Conservation (phyloP, 306 rosid species). For the Pueraria montana region DNA sequence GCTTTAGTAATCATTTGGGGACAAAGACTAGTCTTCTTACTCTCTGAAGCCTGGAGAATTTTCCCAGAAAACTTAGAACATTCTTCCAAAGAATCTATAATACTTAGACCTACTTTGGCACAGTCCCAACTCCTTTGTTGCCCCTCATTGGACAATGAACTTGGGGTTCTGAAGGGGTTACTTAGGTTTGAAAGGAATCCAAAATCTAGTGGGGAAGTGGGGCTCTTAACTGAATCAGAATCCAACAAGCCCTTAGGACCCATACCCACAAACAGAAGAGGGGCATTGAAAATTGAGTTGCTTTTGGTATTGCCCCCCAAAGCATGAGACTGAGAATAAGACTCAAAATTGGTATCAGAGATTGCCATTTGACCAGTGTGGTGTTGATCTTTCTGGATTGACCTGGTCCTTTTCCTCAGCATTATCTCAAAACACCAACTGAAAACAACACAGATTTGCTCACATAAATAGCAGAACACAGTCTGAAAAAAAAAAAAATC, state of each 20-base stretch:
- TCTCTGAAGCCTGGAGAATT: slow-evolving; percentile 63
- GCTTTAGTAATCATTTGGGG: slow-evolving; percentile 67
- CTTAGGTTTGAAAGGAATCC: slow-evolving; percentile 70
- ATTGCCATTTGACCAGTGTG: slow-evolving; percentile 53
- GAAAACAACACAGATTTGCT: slow-evolving; percentile 23
- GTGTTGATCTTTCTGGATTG: slow-evolving; percentile 67
- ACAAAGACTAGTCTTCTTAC: slow-evolving; percentile 67
- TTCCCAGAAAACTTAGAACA: slow-evolving; percentile 65
- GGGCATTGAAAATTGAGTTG: slow-evolving; percentile 69
- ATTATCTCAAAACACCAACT: slow-evolving; percentile 55
- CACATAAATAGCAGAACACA: neutral
- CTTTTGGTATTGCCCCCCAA: slow-evolving; percentile 56
- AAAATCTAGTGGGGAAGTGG: slow-evolving; percentile 85
- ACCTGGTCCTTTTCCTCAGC: slow-evolving; percentile 80
- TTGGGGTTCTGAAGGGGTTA: slow-evolving; percentile 59
- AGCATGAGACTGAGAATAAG: slow-evolving; percentile 48
- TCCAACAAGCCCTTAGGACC: slow-evolving; percentile 67
- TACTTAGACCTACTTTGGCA: slow-evolving; percentile 81
- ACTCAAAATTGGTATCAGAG: slow-evolving; percentile 59
- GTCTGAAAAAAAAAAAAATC: neutral
- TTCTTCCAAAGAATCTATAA: slow-evolving; percentile 78
- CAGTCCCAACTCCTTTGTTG: slow-evolving; percentile 73
- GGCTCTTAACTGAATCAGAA: slow-evolving; percentile 82
- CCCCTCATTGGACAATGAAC: slow-evolving; percentile 59
- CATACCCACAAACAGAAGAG: slow-evolving; percentile 77